Base-by-base conservation (phyloP, 2,329 filamentous ascomycete genomes). In the Sporothrix luriei region DNA sequence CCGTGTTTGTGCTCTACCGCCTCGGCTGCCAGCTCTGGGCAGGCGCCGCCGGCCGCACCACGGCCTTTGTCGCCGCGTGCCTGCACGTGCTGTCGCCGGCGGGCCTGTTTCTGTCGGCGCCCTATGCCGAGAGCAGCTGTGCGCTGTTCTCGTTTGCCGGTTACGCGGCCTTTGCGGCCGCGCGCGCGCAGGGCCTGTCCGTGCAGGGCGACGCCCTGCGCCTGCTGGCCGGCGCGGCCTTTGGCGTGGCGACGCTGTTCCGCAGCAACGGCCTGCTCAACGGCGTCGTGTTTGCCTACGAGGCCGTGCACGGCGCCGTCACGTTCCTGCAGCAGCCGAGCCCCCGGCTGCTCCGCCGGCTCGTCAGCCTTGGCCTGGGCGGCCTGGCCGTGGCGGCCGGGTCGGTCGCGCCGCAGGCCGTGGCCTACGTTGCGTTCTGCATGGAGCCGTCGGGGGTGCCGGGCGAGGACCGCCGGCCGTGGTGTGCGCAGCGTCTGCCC, bases 261-360 rank as follows among this genome's bases (percentile, higher is more conserved):
- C 89, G 95, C 70, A 93, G 90, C 76, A 99, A 99, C 78, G 95
- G 93, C 11, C 80, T 98, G 61, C 82, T 97, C 14, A 94, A 90
- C 76, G 94, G 94, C 11, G 77, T 93, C 3, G 81, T 93, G 3
- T 91, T 97, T 76, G 86, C 90, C 38, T 87, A 85, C 72, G 89
- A 92, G 75, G 82, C 84, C 10, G 62, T 84, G 7, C 71, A 78
- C 19, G 78, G 80, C 10, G 73, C 85, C 0, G 75, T 78, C 26
- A 76, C 88, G 38, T 76, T 83, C 19, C 73, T 76, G 11, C 73
- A 78, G 2, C 59, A 73, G 2, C 76, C 78, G 69, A 78, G 77
- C 9, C 52, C 82, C 21, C 74, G 76, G 14, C 79, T 80, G 14
- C 55, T 89, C 3, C 79, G 86, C 33, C 84, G 86, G 19, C 80